Percentiles rank a stretch among this genome's conserved stretches.
Evolutionary conservation across 305 asterid species (phyloP).

Genomic region (Solanum hybrid): DNA sequence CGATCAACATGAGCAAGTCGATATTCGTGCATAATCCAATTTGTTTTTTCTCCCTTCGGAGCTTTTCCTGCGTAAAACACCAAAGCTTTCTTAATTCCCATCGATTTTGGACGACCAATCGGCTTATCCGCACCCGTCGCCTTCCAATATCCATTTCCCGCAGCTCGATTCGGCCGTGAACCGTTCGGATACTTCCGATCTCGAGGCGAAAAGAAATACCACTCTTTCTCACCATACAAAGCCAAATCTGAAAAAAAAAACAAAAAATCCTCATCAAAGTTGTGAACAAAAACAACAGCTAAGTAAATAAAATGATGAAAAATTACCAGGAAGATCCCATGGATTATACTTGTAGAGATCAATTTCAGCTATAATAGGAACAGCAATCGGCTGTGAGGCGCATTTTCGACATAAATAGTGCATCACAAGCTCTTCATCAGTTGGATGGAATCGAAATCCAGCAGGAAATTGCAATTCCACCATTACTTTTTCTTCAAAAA

Average conservation of each 20-base stretch:
- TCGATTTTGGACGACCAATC: constrained; percentile 44
- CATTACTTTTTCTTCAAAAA: neutral
- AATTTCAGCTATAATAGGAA: constrained; percentile 27
- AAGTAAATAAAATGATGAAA: neutral
- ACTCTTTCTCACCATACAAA: constrained; percentile 25
- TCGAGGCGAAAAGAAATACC: constrained; percentile 28
- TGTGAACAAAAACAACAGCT: neutral
- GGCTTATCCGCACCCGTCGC: constrained; percentile 88
- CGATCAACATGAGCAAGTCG: constrained; percentile 60
- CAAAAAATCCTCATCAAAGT: neutral
- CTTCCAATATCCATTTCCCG: constrained; percentile 28
- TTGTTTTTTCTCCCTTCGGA: constrained; percentile 64
- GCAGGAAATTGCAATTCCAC: constrained; percentile 11
- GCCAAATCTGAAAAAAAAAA: constrained; percentile 14
- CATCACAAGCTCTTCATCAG: constrained; percentile 26
- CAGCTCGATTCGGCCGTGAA: constrained; percentile 26
- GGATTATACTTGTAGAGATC: constrained; percentile 28
- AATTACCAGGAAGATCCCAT: constrained; percentile 31
- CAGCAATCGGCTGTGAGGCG: neutral
- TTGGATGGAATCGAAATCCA: constrained; percentile 28
- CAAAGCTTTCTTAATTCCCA: constrained; percentile 67
- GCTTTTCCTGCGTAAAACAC: constrained; percentile 87
- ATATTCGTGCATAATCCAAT: constrained; percentile 90
- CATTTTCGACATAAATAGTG: constrained; percentile 17
- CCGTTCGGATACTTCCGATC: constrained; percentile 33